These are phyloP conservation scores for Scedosporium apiospermum DNA, from an alignment of 2,329 filamentous ascomycete genomes.

Conservation along the genomic window DNA sequence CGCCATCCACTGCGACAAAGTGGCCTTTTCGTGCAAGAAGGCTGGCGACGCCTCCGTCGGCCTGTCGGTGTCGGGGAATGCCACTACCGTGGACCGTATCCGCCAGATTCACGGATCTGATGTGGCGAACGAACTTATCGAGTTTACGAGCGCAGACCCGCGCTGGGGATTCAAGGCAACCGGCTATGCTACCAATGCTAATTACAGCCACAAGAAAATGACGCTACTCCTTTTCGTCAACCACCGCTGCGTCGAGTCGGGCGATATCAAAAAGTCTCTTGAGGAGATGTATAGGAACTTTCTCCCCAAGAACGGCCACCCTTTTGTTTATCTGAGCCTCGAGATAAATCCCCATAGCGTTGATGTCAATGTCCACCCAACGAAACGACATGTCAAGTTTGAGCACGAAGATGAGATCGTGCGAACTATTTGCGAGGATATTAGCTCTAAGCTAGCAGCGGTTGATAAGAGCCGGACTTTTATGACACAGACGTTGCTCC, in stretches of 20 bases:
- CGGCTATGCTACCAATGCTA: slow-evolving; percentile 83
- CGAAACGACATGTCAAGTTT: slow-evolving; percentile 94
- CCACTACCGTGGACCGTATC: slow-evolving; percentile 71
- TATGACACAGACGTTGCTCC: slow-evolving; percentile 82
- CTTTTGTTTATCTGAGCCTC: slow-evolving; percentile 85
- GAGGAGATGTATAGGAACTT: slow-evolving; percentile 86
- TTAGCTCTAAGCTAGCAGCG: slow-evolving; percentile 67
- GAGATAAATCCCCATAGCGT: slow-evolving; percentile 88
- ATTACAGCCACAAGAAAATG: slow-evolving; percentile 87
- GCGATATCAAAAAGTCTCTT: slow-evolving; percentile 75
- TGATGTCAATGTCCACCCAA: slow-evolving; percentile 96
- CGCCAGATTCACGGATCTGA: slow-evolving; percentile 78
- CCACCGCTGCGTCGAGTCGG: slow-evolving; percentile 85
- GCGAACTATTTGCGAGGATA: slow-evolving; percentile 70
- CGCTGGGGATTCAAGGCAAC: slow-evolving; percentile 77
- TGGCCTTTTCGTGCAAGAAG: slow-evolving; percentile 95
- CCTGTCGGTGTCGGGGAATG: slow-evolving; percentile 66
- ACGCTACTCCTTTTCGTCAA: slow-evolving; percentile 91
- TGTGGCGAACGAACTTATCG: slow-evolving; percentile 81
- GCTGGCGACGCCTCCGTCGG: slow-evolving; percentile 78
- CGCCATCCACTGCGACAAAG: slow-evolving; percentile 81
- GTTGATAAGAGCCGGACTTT: slow-evolving; percentile 94
- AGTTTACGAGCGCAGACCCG: slow-evolving; percentile 61
- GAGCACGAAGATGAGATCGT: slow-evolving; percentile 96
- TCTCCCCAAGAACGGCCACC: slow-evolving; percentile 86